Base-by-base conservation (phyloP, 768 basidiomycete species). In the Calocybe indica region DNA sequence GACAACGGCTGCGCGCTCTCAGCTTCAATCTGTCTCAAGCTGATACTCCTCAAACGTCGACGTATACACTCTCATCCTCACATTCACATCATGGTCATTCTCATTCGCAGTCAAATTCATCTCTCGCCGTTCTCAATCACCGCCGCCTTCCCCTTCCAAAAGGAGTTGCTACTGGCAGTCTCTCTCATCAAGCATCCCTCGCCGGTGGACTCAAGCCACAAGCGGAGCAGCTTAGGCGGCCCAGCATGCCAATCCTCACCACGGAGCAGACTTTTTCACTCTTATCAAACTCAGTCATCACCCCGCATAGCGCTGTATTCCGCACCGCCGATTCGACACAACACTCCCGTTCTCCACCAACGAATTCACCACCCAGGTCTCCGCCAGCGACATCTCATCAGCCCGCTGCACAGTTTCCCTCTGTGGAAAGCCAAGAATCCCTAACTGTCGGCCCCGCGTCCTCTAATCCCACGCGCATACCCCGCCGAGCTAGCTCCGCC, bases 111-210 rank as follows among this genome's bases (percentile, higher is more conserved):
- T 32, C 54, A 1, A 50, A 45, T 3, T 52, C 55, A 1, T 51
- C 57, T 12, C 47, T 53, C 4, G 49, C 35, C 15, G 38, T 13
- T 12, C 30, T 48, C 10, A 13, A 35, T 28, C 8, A 30, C 3
- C 56, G 29, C 10, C 54, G 49, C 38, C 53, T 37, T 11, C 12
- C 13, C 8, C 11, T 48, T 3, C 52, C 31, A 15, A 30, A 43
- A 15, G 13, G 31, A 31, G 22, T 55, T 22, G 6, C 43, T 1
- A 52, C 55, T 8, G 33, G 46, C 4, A 47, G 39, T 9, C 54
- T 60, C 30, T 56, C 51, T 7, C 63, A 65, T 32, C 63, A 62
- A 0, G 53, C 61, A 5, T 65, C 64, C 7, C 56, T 63, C 22
- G 4, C 22, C 22, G 4, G 50, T 60, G 63, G 40, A 48, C 56